phyloP scores from a whole-genome alignment of 352 stramenopile genomes.

The Phytopythium helicoides region DNA sequence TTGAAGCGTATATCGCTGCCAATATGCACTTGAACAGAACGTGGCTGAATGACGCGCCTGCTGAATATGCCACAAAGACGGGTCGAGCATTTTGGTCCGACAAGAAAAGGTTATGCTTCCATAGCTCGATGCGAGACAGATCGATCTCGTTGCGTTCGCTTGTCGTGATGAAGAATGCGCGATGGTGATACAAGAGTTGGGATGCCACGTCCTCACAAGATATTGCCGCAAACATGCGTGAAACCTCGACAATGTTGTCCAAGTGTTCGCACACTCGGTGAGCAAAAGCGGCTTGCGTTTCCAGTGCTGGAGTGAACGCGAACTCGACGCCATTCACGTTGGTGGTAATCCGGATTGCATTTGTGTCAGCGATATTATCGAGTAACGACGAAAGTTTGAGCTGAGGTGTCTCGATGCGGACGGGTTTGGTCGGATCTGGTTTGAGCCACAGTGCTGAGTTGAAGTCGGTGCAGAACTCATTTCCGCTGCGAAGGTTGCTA shows the following conservation, averaged over 20 bases:
- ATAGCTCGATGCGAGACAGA: conserved; percentile 17
- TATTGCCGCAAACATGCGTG: too few species aligned
- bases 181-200: conserved; percentile 8
- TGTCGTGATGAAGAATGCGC: background rate
- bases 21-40: conserved; percentile 36
- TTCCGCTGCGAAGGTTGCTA: conserved; percentile 22
- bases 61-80: conserved; percentile 21
- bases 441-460: conserved; percentile 33
- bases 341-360: conserved; percentile 1
- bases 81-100: conserved; percentile 9
- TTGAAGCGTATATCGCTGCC: conserved; percentile 11
- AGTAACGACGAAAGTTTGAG: background rate
- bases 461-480: conserved; percentile 41
- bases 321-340: conserved; percentile 6
- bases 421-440: background rate
- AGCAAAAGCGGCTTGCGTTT: conserved; percentile 9
- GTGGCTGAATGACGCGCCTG: background rate
- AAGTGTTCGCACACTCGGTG: conserved; percentile 10
- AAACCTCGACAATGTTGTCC: background rate
- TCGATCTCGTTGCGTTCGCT: background rate
- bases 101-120: conserved; percentile 26
- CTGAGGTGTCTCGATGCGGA: background rate
- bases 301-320: conserved; percentile 10
- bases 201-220: background rate
- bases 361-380: background rate